A percentile compares a stretch with the other conserved stretches of the same genome.
These are phyloP conservation scores for Withania somnifera DNA, from an alignment of 305 asterid genomes.

Conservation along the genomic window DNA sequence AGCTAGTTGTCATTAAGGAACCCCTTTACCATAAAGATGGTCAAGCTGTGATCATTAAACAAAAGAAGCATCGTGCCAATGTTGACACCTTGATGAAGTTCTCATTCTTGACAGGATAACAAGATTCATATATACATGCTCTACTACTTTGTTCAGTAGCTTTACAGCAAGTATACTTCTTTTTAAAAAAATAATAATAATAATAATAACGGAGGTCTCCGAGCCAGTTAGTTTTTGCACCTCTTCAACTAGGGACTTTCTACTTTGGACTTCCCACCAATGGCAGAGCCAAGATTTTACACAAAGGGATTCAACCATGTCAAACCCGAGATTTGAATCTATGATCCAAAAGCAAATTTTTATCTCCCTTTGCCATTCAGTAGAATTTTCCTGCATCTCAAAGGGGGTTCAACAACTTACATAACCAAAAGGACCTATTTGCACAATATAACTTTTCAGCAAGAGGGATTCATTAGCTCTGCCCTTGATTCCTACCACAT, in stretches of 20 bases:
- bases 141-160: not conserved
- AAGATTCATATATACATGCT: not conserved
- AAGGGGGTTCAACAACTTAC: not conserved
- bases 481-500: not conserved
- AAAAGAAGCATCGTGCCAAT: not conserved
- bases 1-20: not conserved
- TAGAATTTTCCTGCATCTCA: not conserved
- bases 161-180: not conserved
- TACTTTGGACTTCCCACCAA: not conserved
- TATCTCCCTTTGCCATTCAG: not conserved
- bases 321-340: not conserved
- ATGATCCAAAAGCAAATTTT: not conserved
- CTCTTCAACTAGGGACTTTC: not conserved
- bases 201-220: no score
- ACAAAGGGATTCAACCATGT: not conserved
- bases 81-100: not conserved
- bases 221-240: not conserved
- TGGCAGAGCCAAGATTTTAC: not conserved
- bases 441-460: not conserved
- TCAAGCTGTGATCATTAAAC: not conserved
- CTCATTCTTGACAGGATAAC: not conserved
- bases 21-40: not conserved
- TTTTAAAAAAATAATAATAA: not conserved
- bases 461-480: not conserved
- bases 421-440: not conserved